phyloP scores from a whole-genome alignment of 2,329 filamentous ascomycete genomes.

The Ophiostoma pallidulum region DNA sequence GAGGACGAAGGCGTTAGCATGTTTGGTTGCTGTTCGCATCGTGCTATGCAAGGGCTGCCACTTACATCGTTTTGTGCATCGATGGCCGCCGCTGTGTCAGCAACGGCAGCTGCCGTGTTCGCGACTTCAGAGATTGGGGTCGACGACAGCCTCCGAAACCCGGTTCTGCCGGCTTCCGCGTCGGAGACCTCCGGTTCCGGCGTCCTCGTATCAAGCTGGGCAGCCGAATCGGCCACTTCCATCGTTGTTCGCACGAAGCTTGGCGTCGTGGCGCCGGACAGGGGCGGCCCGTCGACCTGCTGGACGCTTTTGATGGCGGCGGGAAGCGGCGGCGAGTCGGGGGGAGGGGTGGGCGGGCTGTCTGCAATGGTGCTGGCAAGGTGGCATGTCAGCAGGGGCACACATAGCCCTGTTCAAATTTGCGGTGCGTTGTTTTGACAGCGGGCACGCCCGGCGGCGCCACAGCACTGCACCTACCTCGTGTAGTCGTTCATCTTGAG shows the following conservation, averaged over 20 bases:
- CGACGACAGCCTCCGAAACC: slow-evolving; percentile 25
- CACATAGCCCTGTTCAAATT: neutral
- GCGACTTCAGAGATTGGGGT: slow-evolving; percentile 34
- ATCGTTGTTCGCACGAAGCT: slow-evolving; percentile 22
- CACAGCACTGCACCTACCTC: slow-evolving; percentile 5
- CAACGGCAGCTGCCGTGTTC: slow-evolving; percentile 35
- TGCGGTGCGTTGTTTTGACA: too few species aligned
- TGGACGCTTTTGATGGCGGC: slow-evolving; percentile 4
- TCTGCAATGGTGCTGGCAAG: neutral
- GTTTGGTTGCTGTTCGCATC: too few species aligned
- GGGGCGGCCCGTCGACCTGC: slow-evolving; percentile 4
- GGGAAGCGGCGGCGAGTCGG: slow-evolving; percentile 10
- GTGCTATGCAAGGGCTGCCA: neutral
- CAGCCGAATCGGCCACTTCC: slow-evolving; percentile 29
- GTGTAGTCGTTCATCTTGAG: slow-evolving; percentile 24
- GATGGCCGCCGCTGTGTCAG: slow-evolving; percentile 30
- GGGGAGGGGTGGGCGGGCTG: slow-evolving; percentile 15
- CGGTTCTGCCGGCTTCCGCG: slow-evolving; percentile 25
- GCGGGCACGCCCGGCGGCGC: neutral
- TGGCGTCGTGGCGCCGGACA: slow-evolving; percentile 21
- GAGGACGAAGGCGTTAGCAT: too few species aligned
- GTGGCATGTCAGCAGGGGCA: neutral
- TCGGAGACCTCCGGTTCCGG: slow-evolving; percentile 26
- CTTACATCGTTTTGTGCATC: slow-evolving; percentile 21
- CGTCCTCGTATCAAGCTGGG: slow-evolving; percentile 23